These are phyloP conservation scores for Ogataea wickerhamii DNA, from an alignment of 805 yeast species.

Conservation along the genomic window DNA sequence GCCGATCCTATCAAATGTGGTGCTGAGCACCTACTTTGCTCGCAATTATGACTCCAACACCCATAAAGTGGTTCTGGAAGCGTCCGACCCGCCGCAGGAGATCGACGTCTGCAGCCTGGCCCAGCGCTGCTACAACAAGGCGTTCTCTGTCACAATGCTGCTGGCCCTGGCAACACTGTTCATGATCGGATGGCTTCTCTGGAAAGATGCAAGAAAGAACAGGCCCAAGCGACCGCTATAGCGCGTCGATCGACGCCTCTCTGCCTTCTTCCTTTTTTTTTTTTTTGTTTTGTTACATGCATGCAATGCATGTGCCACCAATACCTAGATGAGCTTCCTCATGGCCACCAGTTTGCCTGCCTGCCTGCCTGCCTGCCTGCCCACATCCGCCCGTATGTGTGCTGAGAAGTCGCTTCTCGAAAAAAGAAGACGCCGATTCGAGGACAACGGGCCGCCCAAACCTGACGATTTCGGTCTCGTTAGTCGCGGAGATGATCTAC, in stretches of 20 bases:
- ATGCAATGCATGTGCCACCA: no score
- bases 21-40: constrained; percentile 63
- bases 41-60: constrained; percentile 51
- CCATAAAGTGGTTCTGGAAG: constrained; percentile 2
- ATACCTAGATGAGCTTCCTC: no score
- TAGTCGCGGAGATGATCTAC: constrained; percentile 56
- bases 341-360: no score
- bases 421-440: background rate
- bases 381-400: no score
- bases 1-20: constrained; percentile 58
- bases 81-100: background rate
- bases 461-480: constrained; percentile 45
- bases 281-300: no score
- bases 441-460: background rate
- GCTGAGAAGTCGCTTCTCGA: background rate
- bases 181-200: background rate
- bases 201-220: background rate
- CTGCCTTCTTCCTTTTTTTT: no score
- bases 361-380: no score
- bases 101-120: constrained; percentile 23
- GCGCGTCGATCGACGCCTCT: constrained; percentile 1
- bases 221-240: background rate
- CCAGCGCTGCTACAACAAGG: constrained; percentile 34
- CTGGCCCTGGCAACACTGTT: constrained; percentile 1
- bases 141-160: constrained; percentile 36